These are phyloP conservation scores for Annulohypoxylon nitens DNA, from an alignment of 495 filamentous ascomycete species.

Conservation along the genomic window DNA sequence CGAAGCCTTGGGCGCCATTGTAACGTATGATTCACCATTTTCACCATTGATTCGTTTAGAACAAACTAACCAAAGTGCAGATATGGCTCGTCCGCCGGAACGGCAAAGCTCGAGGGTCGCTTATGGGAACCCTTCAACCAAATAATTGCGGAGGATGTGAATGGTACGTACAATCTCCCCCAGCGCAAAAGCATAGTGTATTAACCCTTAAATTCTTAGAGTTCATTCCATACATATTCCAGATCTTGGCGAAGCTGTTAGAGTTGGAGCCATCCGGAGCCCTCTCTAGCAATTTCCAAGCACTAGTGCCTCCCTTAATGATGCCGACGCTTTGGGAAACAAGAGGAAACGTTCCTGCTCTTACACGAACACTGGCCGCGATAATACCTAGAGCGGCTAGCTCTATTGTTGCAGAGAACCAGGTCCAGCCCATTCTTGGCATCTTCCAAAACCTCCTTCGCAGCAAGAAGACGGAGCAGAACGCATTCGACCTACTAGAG, in stretches of 20 bases:
- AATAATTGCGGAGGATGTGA: conserved; percentile 82
- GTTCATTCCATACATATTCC: conserved; percentile 97
- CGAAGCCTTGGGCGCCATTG: conserved; percentile 94
- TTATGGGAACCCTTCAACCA: conserved; percentile 82
- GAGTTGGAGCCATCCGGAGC: conserved; percentile 81
- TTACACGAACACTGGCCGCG: conserved; percentile 84
- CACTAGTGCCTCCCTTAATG: conserved; percentile 79
- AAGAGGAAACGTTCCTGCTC: conserved; percentile 90
- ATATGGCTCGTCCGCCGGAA: conserved; percentile 70
- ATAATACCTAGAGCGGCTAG: conserved; percentile 81
- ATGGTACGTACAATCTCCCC: conserved; percentile 65
- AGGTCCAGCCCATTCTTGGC: conserved; percentile 82
- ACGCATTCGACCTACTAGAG: conserved; percentile 92
- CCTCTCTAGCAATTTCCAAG: conserved; percentile 81
- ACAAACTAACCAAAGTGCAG: conserved; percentile 64
- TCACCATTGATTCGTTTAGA: background rate
- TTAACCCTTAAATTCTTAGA: conserved; percentile 64
- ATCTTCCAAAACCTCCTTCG: conserved; percentile 91
- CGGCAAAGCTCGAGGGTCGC: conserved; percentile 74
- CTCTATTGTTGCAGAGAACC: conserved; percentile 75
- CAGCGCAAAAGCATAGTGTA: conserved; percentile 1
- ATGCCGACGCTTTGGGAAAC: conserved; percentile 86
- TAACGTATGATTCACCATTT: conserved; percentile 65
- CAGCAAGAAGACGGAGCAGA: conserved; percentile 78
- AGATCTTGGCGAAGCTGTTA: conserved; percentile 89